These are phyloP conservation scores for Ophiorrhiza pumila DNA, from an alignment of 257 asterid genomes.

Conservation along the genomic window DNA sequence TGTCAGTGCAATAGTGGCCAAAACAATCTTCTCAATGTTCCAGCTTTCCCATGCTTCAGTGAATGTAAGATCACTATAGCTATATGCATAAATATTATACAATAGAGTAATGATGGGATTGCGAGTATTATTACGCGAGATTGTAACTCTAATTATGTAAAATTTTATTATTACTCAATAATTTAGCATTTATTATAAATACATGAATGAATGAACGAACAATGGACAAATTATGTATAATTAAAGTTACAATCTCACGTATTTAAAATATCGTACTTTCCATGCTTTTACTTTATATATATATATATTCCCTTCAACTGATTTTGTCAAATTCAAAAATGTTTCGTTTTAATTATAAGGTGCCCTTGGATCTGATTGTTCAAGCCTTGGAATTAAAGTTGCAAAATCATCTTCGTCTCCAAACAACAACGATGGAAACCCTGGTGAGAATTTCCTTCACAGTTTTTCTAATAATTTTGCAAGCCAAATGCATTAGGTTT, in stretches of 20 bases:
- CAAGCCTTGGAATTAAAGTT: conserved; percentile 43
- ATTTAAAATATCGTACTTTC: no score
- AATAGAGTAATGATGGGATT: no score
- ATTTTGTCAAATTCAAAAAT: neutral
- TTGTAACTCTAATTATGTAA: no score
- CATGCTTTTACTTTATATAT: no score
- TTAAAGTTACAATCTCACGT: no score
- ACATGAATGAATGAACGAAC: no score
- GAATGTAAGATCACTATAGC: conserved; percentile 39
- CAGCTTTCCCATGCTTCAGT: conserved; percentile 61
- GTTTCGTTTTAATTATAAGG: conserved; percentile 43
- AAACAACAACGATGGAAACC: conserved; percentile 21
- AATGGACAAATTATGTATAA: no score
- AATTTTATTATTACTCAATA: no score
- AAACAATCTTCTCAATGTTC: conserved; percentile 46
- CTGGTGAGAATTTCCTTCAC: conserved; percentile 22
- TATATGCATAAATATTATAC: no score
- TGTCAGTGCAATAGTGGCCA: conserved; percentile 58
- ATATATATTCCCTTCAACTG: neutral
- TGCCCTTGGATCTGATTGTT: conserved; percentile 58
- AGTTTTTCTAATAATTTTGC: neutral
- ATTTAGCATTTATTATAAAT: no score
- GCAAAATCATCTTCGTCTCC: conserved; percentile 38
- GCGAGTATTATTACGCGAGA: no score
- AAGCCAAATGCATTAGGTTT: no score